These are phyloP conservation scores for Leccinellum rugosiceps DNA, from an alignment of 768 basidiomycete genomes.

Conservation along the genomic window DNA sequence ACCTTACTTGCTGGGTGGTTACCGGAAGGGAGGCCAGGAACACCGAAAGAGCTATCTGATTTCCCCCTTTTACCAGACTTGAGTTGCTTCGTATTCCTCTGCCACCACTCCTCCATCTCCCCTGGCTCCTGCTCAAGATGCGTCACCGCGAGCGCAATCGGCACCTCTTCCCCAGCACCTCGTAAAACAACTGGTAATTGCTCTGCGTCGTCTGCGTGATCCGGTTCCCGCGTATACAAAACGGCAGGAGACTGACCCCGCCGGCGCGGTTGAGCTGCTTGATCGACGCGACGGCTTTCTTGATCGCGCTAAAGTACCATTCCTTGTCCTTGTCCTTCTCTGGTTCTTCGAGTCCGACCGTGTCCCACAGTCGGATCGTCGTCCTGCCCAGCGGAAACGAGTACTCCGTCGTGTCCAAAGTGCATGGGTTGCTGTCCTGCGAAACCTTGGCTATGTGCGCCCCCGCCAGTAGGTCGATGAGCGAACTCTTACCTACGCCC, in stretches of 20 bases:
- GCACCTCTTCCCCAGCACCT: slow-evolving; percentile 35
- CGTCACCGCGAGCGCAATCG: slow-evolving; percentile 38
- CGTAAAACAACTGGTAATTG: slow-evolving; percentile 25
- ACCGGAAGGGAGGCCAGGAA: too few species aligned
- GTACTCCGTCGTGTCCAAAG: slow-evolving; percentile 31
- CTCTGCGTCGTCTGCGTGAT: slow-evolving; percentile 27
- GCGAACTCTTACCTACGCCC: slow-evolving; percentile 34
- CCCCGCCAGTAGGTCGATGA: slow-evolving; percentile 30
- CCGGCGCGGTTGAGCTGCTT: slow-evolving; percentile 26
- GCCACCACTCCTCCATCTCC: slow-evolving; percentile 36
- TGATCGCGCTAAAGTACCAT: slow-evolving; percentile 26
- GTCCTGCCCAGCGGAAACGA: slow-evolving; percentile 20
- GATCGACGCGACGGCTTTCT: slow-evolving; percentile 34
- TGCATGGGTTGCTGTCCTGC: slow-evolving; percentile 30
- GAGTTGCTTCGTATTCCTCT: slow-evolving; percentile 19
- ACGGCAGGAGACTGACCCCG: slow-evolving; percentile 41
- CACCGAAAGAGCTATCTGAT: too few species aligned
- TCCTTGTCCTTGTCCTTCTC: too few species aligned
- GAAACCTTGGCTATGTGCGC: slow-evolving; percentile 23
- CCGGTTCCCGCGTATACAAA: slow-evolving; percentile 38
- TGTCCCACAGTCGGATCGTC: slow-evolving; percentile 32
- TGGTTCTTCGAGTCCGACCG: slow-evolving; percentile 32
- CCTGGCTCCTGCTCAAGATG: slow-evolving; percentile 33
- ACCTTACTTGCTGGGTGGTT: too few species aligned
- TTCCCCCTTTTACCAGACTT: too few species aligned